phyloP scores from a whole-genome alignment of 768 basidiomycete genomes.

The Trametes villosa region DNA sequence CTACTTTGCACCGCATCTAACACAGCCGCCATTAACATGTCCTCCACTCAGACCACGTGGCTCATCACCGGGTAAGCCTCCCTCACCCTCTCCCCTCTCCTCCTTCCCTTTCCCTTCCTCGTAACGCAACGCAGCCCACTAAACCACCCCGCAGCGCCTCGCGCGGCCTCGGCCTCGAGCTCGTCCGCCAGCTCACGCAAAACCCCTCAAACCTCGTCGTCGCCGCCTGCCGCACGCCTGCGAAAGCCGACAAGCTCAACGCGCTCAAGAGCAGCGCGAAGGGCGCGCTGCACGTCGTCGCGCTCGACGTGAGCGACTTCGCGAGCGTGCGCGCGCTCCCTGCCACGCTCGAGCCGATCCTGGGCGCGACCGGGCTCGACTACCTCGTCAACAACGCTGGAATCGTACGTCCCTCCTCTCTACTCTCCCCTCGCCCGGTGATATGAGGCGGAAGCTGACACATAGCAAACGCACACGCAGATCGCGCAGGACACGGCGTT shows the following conservation, averaged over 20 bases:
- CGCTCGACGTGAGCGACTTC: conserved; percentile 35
- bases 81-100: background rate
- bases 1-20: too few species aligned
- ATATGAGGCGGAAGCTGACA: too few species aligned
- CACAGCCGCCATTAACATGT: background rate
- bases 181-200: background rate
- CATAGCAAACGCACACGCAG: too few species aligned
- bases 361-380: conserved; percentile 40
- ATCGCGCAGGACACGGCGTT: conserved; percentile 34
- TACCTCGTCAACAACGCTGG: conserved; percentile 47
- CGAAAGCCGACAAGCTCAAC: background rate
- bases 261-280: conserved; percentile 12
- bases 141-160: background rate
- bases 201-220: background rate
- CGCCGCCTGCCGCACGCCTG: background rate
- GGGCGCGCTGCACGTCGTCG: conserved; percentile 38
- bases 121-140: too few species aligned
- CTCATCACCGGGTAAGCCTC: background rate
- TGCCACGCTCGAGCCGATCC: conserved; percentile 27
- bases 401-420: conserved; percentile 19
- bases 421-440: background rate
- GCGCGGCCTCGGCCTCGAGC: background rate
- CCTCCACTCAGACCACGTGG: background rate
- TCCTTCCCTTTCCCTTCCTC: too few species aligned
- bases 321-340: conserved; percentile 32